phyloP scores from a whole-genome alignment of 2,329 filamentous ascomycete genomes.

The Talaromyces sp. region DNA sequence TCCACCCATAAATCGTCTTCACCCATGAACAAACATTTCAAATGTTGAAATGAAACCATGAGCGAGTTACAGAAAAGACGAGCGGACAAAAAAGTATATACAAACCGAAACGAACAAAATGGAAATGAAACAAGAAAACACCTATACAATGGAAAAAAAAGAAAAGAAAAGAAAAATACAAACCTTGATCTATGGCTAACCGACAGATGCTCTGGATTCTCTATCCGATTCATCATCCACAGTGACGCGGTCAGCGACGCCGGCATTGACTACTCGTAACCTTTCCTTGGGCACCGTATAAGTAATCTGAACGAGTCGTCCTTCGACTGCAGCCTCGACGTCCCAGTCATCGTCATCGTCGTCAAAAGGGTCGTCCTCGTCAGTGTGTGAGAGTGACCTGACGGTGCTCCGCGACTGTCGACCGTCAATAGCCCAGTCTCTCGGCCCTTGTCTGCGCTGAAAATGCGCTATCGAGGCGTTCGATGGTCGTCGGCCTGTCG shows the following conservation, averaged over 20 bases:
- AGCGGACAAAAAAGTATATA: neutral
- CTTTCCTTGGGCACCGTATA: conserved; percentile 88
- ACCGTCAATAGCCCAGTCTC: conserved; percentile 46
- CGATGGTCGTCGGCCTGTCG: conserved; percentile 40
- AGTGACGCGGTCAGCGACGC: conserved; percentile 24
- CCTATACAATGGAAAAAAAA: neutral
- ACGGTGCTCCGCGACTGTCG: conserved; percentile 4
- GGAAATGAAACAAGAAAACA: neutral
- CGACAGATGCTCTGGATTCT: neutral
- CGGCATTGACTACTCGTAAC: conserved; percentile 83
- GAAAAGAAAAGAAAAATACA: neutral
- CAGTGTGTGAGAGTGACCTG: neutral
- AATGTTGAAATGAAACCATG: neutral
- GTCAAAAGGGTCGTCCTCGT: conserved; percentile 17
- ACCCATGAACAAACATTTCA: neutral
- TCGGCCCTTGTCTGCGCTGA: conserved; percentile 46
- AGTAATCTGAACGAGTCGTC: conserved; percentile 72
- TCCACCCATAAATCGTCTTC: neutral
- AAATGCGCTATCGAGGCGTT: conserved; percentile 45
- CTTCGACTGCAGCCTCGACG: conserved; percentile 66
- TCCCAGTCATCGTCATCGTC: conserved; percentile 60
- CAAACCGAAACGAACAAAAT: neutral
- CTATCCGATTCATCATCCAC: conserved; percentile 18
- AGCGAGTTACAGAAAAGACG: neutral
- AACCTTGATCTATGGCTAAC: neutral